phyloP scores from a whole-genome alignment of 2,329 filamentous ascomycete genomes.

The Verticillium nubilum region DNA sequence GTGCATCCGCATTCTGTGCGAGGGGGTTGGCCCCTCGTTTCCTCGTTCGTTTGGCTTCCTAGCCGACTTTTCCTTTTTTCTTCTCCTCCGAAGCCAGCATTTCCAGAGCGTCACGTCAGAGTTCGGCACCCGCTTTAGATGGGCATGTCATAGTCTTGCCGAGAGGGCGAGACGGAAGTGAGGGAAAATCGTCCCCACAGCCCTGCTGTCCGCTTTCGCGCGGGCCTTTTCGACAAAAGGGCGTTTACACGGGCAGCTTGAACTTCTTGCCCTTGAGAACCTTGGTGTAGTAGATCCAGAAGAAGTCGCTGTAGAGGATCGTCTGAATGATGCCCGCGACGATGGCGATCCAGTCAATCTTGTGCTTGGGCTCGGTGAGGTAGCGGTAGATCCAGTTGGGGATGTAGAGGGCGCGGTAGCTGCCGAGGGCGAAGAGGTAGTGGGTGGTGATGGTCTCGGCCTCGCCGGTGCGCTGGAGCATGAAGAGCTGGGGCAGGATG shows the following conservation, averaged over 20 bases:
- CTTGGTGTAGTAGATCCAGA: conserved; percentile 99
- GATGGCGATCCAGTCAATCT: conserved; percentile 78
- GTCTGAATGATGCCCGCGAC: conserved; percentile 90
- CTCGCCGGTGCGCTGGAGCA: conserved; percentile 95
- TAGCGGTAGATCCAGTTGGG: conserved; percentile 98
- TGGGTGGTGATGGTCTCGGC: conserved; percentile 99
- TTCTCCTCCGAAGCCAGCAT: too few species aligned
- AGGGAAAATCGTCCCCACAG: too few species aligned
- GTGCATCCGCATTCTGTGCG: neutral
- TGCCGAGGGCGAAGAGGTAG: conserved; percentile 89
- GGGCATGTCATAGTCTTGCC: too few species aligned
- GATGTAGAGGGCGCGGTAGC: conserved; percentile 92
- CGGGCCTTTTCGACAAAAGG: too few species aligned
- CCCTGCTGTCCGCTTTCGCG: too few species aligned
- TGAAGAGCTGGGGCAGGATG: conserved; percentile 94
- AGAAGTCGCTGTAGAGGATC: conserved; percentile 95
- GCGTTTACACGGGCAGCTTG: conserved; percentile 68
- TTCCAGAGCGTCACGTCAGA: too few species aligned
- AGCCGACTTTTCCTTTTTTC: too few species aligned
- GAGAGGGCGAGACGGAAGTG: too few species aligned
- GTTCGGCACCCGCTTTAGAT: too few species aligned
- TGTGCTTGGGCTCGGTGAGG: conserved; percentile 65
- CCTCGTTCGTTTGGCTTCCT: too few species aligned
- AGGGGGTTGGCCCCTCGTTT: too few species aligned
- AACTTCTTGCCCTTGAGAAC: conserved; percentile 86